Conservation (phyloP, 2,329 filamentous ascomycete species). For the Coniella lustricola region DNA sequence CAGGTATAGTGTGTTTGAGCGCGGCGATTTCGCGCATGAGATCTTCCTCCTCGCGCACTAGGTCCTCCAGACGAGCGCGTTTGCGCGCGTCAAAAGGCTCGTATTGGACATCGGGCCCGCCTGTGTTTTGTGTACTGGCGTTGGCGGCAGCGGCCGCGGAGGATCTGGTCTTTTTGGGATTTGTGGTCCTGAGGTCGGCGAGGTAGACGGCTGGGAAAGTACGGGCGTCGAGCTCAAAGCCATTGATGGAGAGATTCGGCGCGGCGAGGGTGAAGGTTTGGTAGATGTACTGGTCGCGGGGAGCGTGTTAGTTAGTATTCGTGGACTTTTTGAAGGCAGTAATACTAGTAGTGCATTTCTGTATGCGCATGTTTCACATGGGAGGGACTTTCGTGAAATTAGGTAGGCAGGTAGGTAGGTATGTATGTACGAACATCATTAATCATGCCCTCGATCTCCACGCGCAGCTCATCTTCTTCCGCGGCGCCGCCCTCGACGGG, state of each 20-base stretch:
- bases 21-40: conserved; percentile 56
- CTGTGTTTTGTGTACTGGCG: too few species aligned
- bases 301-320: neutral
- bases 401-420: too few species aligned
- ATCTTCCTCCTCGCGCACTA: conserved; percentile 56
- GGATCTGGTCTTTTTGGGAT: neutral
- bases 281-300: conserved; percentile 48
- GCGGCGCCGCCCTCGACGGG: conserved; percentile 42
- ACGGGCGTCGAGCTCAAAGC: conserved; percentile 39
- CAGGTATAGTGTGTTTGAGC: conserved; percentile 49
- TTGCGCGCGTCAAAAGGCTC: conserved; percentile 55
- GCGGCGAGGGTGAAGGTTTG: conserved; percentile 52
- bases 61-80: conserved; percentile 51
- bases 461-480: conserved; percentile 49
- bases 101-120: conserved; percentile 35
- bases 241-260: conserved; percentile 58
- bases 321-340: too few species aligned
- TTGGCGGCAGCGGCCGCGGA: neutral
- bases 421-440: conserved; percentile 39
- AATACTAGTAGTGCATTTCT: too few species aligned
- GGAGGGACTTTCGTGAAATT: too few species aligned
- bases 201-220: conserved; percentile 26
- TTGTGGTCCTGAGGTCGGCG: conserved; percentile 1
- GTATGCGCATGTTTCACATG: neutral
- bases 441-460: conserved; percentile 52